Conservation (phyloP, 495 filamentous ascomycete genomes). For the Penicillium coprophilum region DNA sequence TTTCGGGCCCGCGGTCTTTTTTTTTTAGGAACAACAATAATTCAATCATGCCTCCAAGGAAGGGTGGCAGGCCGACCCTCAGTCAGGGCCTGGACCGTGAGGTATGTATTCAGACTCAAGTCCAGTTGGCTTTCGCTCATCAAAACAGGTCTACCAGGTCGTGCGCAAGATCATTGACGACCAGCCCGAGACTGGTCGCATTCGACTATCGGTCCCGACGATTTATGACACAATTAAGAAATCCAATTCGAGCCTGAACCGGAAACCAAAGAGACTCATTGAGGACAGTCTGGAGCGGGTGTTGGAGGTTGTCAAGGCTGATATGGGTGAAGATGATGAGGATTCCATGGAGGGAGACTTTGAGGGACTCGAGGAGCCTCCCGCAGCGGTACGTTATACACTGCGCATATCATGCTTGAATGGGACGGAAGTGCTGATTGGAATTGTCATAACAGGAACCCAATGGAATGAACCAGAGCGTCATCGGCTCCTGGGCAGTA, state of each 20-base stretch:
- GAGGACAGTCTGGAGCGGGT: slow-evolving; percentile 87
- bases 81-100: slow-evolving; percentile 57
- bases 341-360: slow-evolving; percentile 63
- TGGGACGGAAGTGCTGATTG: slow-evolving; percentile 1
- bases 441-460: slow-evolving; percentile 43
- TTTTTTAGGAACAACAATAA: slow-evolving; percentile 22
- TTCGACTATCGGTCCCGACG: slow-evolving; percentile 54
- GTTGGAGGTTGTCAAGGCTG: slow-evolving; percentile 68
- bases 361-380: slow-evolving; percentile 56
- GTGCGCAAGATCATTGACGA: slow-evolving; percentile 71
- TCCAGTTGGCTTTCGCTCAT: slow-evolving; percentile 4
- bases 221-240: slow-evolving; percentile 76
- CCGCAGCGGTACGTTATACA: slow-evolving; percentile 30
- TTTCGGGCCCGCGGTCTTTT: slow-evolving; percentile 17
- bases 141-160: slow-evolving; percentile 65
- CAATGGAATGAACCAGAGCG: slow-evolving; percentile 73
- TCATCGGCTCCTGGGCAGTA: slow-evolving; percentile 67
- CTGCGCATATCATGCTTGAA: not conserved
- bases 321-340: slow-evolving; percentile 54
- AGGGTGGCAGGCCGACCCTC: slow-evolving; percentile 47
- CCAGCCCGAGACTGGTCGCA: slow-evolving; percentile 46
- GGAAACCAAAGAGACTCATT: slow-evolving; percentile 74
- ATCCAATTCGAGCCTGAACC: slow-evolving; percentile 81
- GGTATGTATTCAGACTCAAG: slow-evolving; percentile 33
- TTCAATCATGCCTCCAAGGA: slow-evolving; percentile 34